These are phyloP conservation scores for Cenchrus purpureus DNA, from an alignment of 176 grass and related monocot species.

Conservation along the genomic window DNA sequence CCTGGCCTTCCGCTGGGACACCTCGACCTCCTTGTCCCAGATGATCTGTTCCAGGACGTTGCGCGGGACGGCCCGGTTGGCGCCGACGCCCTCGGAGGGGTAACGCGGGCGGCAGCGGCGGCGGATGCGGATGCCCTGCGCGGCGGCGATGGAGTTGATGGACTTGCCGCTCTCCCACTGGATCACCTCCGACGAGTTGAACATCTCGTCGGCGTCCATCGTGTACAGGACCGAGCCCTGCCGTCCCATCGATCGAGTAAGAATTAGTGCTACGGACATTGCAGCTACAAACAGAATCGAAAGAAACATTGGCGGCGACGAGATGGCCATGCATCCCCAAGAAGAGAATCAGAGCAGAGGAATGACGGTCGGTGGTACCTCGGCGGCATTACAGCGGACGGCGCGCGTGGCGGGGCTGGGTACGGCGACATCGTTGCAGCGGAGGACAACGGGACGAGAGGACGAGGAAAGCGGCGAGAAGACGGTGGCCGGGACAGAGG, in stretches of 20 bases:
- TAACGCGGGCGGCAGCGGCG: slow-evolving; percentile 41
- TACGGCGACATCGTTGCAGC: not conserved
- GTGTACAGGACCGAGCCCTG: not conserved
- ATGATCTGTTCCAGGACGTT: slow-evolving; percentile 89
- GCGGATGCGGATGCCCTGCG: slow-evolving; percentile 84
- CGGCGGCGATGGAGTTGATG: slow-evolving; percentile 61
- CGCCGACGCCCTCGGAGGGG: slow-evolving; percentile 46
- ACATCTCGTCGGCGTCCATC: slow-evolving; percentile 38
- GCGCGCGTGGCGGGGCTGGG: not conserved
- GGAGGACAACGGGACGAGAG: not conserved
- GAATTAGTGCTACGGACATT: too few species aligned
- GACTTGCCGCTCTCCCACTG: slow-evolving; percentile 87
- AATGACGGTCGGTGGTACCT: not conserved
- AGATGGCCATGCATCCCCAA: too few species aligned
- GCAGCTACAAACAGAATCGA: too few species aligned
- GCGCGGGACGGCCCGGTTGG: slow-evolving; percentile 44
- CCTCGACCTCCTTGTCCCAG: slow-evolving; percentile 97
- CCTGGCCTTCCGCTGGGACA: slow-evolving; percentile 53
- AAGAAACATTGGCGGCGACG: too few species aligned
- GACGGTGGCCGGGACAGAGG: not conserved
- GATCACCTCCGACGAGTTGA: slow-evolving; percentile 57
- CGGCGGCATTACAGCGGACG: slow-evolving; percentile 17
- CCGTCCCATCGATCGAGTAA: too few species aligned
- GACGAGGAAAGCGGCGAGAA: not conserved
- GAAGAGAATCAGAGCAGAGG: too few species aligned